Base-by-base conservation (phyloP, 2,329 filamentous ascomycete genomes). In the Hypoxylon sp. region DNA sequence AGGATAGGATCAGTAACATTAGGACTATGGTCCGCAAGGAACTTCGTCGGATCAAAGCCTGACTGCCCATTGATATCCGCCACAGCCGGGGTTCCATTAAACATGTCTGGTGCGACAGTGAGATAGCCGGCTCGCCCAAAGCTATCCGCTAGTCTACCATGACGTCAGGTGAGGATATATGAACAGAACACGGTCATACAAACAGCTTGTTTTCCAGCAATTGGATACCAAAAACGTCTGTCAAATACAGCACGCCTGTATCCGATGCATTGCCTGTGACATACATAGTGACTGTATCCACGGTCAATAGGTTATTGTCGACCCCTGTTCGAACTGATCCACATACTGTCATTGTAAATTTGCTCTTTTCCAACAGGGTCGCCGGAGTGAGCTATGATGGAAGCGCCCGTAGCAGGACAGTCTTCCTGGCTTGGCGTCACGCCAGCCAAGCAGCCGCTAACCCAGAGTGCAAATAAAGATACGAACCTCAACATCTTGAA, bases 1-100 rank as follows among this genome's bases (percentile, higher is more conserved):
- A 88, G 79, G 59, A 87, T 81, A 6, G 81, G 79, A 57, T 87
- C 84, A 1, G 84, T 82, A 6, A 77, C 77, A 5, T 77, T 74
- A 14, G 81, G 75, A 0, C 77, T 73, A 74, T 86, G 85, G 3
- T 75, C 70, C 5, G 73, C 74, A 3, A 84, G 74, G 59, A 79
- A 79, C 3, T 63, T 35, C 0, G 68, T 66, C 19, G 67, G 46
- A 33, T 79, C 71, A 57, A 75, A 74, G 42, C 66, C 65, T 13
- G 75, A 71, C 57, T 71, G 64, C 17, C 73, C 74, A 50, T 76
- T 74, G 58, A 79, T 71, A 50, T 79, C 77, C 5, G 67, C 67
- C 2, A 76, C 76, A 39, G 78, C 75, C 6, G 78, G 77, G 26
- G 73, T 75, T 29, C 78, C 77, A 39, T 78, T 75, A 67, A 80